Evolutionary conservation across 495 filamentous ascomycete species (phyloP).

Genomic region (Neurospora sp.): DNA sequence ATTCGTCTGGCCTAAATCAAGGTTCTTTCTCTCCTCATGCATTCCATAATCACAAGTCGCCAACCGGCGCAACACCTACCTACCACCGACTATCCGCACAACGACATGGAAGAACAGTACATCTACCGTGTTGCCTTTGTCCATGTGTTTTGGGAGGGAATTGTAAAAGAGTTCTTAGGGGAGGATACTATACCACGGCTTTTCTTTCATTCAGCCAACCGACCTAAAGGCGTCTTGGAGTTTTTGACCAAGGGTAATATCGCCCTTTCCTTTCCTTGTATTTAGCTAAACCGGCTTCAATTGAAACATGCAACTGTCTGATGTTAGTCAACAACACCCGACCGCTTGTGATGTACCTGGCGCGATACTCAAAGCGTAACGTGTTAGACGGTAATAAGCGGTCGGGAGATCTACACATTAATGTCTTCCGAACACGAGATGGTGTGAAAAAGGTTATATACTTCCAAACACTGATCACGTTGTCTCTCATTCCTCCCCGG

Average conservation of each 20-base stretch:
- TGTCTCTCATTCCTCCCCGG: neutral
- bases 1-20: slow-evolving; percentile 12
- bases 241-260: neutral
- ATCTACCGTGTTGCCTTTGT: neutral
- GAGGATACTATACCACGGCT: neutral
- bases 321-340: no score
- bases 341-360: neutral
- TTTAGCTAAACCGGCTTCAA: neutral
- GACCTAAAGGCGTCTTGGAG: neutral
- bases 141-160: neutral
- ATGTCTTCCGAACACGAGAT: neutral
- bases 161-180: neutral
- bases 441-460: no score
- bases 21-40: neutral
- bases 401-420: neutral
- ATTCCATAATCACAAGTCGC: neutral
- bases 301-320: neutral
- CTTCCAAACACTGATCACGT: neutral
- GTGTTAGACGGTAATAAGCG: neutral
- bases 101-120: neutral
- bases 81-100: neutral
- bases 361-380: neutral
- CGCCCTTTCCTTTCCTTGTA: neutral
- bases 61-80: neutral
- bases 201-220: neutral